phyloP scores from a whole-genome alignment of 2,329 filamentous ascomycete genomes.

The Myriosclerotinia duriaeana region DNA sequence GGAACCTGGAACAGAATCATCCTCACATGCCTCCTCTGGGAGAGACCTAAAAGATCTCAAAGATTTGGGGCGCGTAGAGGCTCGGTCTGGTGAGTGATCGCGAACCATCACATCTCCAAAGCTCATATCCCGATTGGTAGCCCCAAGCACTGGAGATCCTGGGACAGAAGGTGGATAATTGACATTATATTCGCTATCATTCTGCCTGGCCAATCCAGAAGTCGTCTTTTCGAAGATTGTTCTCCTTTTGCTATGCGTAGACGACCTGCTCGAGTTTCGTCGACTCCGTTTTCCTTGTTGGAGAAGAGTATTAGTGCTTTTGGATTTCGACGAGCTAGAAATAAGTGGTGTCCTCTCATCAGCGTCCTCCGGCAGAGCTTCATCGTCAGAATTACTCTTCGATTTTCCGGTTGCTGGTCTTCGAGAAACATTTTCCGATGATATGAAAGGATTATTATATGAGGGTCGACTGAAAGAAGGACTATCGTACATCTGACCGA shows the following conservation, averaged over 20 bases:
- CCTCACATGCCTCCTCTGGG: constrained; percentile 36
- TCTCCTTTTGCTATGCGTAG: constrained; percentile 44
- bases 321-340: constrained; percentile 45
- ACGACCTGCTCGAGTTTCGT: constrained; percentile 45
- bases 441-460: constrained; percentile 39
- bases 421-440: constrained; percentile 32
- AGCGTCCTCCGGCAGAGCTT: constrained; percentile 49
- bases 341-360: constrained; percentile 59
- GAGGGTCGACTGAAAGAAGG: constrained; percentile 39
- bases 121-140: constrained; percentile 53
- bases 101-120: constrained; percentile 71
- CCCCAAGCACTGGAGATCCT: constrained; percentile 56
- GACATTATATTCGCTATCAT: constrained; percentile 56
- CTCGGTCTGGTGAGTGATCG: constrained; percentile 50
- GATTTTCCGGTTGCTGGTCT: constrained; percentile 38
- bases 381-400: constrained; percentile 45
- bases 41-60: constrained; percentile 29
- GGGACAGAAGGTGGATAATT: constrained; percentile 70
- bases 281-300: constrained; percentile 33
- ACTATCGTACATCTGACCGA: constrained; percentile 42
- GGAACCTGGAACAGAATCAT: constrained; percentile 35
- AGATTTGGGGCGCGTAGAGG: constrained; percentile 26
- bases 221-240: constrained; percentile 38
- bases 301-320: constrained; percentile 33
- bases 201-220: constrained; percentile 29